A percentile compares a stretch with the other conserved stretches of the same genome.
phyloP scores from a whole-genome alignment of 2,329 filamentous ascomycete species.

The Chaetomiaceae sp. region DNA sequence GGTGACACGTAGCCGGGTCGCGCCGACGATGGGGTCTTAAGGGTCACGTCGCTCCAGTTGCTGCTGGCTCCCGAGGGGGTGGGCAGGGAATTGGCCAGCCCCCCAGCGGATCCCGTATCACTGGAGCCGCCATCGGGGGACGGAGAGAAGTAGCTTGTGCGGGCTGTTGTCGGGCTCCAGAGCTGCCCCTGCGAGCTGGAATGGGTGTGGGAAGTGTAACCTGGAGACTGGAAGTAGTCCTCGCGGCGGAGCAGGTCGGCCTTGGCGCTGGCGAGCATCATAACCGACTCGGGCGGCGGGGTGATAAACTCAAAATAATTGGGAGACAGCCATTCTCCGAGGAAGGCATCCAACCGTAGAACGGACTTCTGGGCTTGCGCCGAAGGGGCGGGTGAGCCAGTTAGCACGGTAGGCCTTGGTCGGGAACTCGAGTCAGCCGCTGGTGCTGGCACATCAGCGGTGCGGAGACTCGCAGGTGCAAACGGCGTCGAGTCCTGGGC shows the following conservation, averaged over 20 bases:
- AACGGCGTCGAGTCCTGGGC: constrained; percentile 49
- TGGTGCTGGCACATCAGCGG: constrained; percentile 21
- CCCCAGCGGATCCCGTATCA: constrained; percentile 27
- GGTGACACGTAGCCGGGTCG: constrained; percentile 60
- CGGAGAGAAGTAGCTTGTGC: constrained; percentile 18
- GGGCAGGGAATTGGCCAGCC: constrained; percentile 32
- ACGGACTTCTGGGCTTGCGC: constrained; percentile 47
- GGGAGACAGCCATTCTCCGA: constrained; percentile 92
- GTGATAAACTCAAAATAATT: constrained; percentile 92
- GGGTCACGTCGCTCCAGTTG: constrained; percentile 17
- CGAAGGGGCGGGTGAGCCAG: constrained; percentile 15
- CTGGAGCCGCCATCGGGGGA: constrained; percentile 7
- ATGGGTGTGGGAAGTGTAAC: constrained; percentile 30
- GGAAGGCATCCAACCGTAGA: constrained; percentile 81
- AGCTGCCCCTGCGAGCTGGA: constrained; percentile 33
- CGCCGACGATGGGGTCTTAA: background rate
- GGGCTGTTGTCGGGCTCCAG: constrained; percentile 29
- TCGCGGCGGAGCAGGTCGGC: constrained; percentile 74
- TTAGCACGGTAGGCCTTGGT: constrained; percentile 17
- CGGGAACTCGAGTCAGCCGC: constrained; percentile 25
- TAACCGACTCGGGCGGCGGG: constrained; percentile 73
- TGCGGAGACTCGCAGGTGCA: constrained; percentile 4
- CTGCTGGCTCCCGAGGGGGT: constrained; percentile 24
- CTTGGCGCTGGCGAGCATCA: constrained; percentile 87
- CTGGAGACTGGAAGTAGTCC: constrained; percentile 51